Conservation (phyloP, 441 rosid species). For the Gossypium davidsonii region DNA sequence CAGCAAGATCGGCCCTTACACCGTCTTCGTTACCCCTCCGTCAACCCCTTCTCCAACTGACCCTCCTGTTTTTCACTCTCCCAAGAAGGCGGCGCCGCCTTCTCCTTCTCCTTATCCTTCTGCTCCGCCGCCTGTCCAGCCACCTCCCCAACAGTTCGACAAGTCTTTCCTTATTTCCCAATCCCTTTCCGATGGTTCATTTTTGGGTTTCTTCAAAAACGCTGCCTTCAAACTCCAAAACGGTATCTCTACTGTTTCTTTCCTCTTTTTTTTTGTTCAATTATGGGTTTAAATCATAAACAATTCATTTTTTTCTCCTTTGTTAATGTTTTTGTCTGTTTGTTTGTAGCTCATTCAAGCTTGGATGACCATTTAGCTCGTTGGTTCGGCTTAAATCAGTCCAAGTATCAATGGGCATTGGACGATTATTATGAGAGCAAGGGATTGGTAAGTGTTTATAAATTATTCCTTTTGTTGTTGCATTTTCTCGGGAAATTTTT, state of each 20-base stretch:
- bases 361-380: slow-evolving; percentile 93
- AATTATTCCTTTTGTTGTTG: neutral
- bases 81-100: slow-evolving; percentile 36
- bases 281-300: neutral
- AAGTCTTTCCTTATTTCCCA: slow-evolving; percentile 36
- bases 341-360: slow-evolving; percentile 72
- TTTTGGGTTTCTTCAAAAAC: slow-evolving; percentile 61
- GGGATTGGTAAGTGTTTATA: slow-evolving; percentile 14
- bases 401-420: slow-evolving; percentile 66
- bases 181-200: slow-evolving; percentile 34
- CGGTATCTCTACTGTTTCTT: slow-evolving; percentile 33
- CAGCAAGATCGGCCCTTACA: slow-evolving; percentile 96
- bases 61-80: slow-evolving; percentile 34
- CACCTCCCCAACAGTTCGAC: slow-evolving; percentile 63
- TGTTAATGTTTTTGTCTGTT: neutral
- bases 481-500: neutral
- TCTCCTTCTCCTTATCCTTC: slow-evolving; percentile 25
- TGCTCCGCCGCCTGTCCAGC: slow-evolving; percentile 51
- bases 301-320: neutral
- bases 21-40: slow-evolving; percentile 91
- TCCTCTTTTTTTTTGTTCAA: neutral
- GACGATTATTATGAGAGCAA: slow-evolving; percentile 27
- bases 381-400: slow-evolving; percentile 96
- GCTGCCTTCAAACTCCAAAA: slow-evolving; percentile 70
- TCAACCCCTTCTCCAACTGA: slow-evolving; percentile 62